phyloP scores from a whole-genome alignment of 768 basidiomycete genomes.

The Neoboletus brunneissimus region DNA sequence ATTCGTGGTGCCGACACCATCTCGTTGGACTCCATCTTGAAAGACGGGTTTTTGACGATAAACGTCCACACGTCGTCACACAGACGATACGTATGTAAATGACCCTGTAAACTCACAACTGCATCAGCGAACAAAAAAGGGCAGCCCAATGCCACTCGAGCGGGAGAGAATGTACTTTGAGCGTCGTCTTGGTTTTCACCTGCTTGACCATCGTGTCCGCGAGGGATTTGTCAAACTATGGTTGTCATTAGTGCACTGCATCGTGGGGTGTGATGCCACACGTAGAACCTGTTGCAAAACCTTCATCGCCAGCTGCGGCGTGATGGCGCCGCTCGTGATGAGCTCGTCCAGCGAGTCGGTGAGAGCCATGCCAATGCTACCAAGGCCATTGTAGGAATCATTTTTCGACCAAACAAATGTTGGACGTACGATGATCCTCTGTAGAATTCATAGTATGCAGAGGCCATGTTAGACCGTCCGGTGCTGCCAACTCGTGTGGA shows the following conservation, averaged over 20 bases:
- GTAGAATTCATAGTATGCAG: slow-evolving; percentile 92
- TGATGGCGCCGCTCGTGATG: slow-evolving; percentile 94
- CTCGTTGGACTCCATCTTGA: slow-evolving; percentile 95
- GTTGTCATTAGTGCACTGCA: slow-evolving; percentile 13
- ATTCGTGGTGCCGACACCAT: slow-evolving; percentile 72
- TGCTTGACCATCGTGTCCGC: slow-evolving; percentile 90
- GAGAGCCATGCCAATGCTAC: slow-evolving; percentile 93
- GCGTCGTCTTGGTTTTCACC: slow-evolving; percentile 91
- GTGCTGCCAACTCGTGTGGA: slow-evolving; percentile 6
- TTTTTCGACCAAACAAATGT: background rate
- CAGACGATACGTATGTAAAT: slow-evolving; percentile 86
- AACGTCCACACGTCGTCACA: slow-evolving; percentile 99
- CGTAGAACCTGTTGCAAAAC: slow-evolving; percentile 88
- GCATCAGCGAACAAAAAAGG: background rate
- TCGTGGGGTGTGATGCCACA: slow-evolving; percentile 9
- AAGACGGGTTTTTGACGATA: slow-evolving; percentile 86
- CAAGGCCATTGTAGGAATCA: background rate
- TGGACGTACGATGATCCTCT: slow-evolving; percentile 80
- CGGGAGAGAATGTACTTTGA: slow-evolving; percentile 59
- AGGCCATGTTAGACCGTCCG: slow-evolving; percentile 51
- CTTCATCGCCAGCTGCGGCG: slow-evolving; percentile 97
- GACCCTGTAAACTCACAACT: slow-evolving; percentile 51
- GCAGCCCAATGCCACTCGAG: background rate
- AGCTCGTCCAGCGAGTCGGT: slow-evolving; percentile 98
- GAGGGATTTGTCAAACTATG: slow-evolving; percentile 92